Conservation (phyloP, 495 filamentous ascomycete genomes). For the Aspergillus nidulans region DNA sequence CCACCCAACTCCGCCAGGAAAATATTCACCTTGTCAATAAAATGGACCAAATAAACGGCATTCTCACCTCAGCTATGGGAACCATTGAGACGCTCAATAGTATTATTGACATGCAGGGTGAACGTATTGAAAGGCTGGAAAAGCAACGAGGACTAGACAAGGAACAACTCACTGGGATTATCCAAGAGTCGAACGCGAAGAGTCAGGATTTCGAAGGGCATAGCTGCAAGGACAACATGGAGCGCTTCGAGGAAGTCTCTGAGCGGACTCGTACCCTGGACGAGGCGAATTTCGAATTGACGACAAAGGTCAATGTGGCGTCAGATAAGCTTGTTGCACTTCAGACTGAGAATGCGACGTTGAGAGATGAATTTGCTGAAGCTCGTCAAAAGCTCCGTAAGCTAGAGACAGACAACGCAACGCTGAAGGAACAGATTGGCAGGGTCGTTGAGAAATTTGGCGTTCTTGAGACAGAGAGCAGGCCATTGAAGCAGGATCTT, state of each 20-base stretch:
- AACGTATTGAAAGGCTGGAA: background rate
- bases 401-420: background rate
- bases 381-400: background rate
- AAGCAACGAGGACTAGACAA: background rate
- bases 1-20: conserved; percentile 31
- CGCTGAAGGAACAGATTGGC: background rate
- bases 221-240: background rate
- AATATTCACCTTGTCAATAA: conserved; percentile 24
- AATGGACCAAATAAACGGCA: conserved; percentile 8
- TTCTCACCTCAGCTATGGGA: conserved; percentile 9
- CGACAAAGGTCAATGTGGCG: background rate
- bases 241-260: background rate
- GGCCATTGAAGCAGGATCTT: background rate
- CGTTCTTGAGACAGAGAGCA: background rate
- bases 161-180: background rate
- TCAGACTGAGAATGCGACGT: background rate
- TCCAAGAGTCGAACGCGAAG: background rate
- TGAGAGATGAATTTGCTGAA: background rate
- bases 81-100: conserved; percentile 5
- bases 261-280: background rate
- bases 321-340: background rate
- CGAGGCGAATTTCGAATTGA: background rate
- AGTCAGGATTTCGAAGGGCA: background rate
- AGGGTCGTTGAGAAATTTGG: background rate
- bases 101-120: conserved; percentile 2